A percentile compares a stretch with the other conserved stretches of the same genome.
Conservation (phyloP, 2,329 filamentous ascomycete species). For the Cadophora sp. region DNA sequence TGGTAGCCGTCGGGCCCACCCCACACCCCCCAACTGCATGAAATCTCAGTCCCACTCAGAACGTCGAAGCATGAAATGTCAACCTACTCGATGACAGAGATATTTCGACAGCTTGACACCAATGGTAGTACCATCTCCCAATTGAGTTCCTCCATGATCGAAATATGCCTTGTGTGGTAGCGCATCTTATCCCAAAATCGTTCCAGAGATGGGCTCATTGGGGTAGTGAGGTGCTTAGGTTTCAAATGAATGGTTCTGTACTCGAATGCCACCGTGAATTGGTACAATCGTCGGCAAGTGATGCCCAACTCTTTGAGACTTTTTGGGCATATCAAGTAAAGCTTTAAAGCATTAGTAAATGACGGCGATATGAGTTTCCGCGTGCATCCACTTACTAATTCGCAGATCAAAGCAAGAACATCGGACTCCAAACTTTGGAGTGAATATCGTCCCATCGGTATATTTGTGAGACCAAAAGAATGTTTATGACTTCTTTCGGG, state of each 20-base stretch:
- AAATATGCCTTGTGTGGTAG: neutral
- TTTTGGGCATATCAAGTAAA: too few species aligned
- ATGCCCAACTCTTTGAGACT: too few species aligned
- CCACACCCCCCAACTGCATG: neutral
- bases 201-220: neutral
- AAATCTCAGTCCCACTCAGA: neutral
- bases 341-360: too few species aligned
- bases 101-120: neutral
- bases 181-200: neutral
- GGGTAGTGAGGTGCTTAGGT: neutral
- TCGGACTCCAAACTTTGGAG: too few species aligned
- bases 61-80: neutral
- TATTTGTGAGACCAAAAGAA: too few species aligned
- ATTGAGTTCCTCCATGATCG: neutral
- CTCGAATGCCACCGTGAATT: too few species aligned
- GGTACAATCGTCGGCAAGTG: too few species aligned
- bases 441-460: too few species aligned
- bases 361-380: too few species aligned
- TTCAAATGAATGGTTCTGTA: neutral
- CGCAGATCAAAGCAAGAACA: too few species aligned
- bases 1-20: neutral
- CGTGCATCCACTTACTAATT: too few species aligned
- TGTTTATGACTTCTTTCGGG: too few species aligned
- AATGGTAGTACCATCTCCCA: neutral
- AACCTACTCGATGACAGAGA: neutral